Evolutionary conservation across 495 filamentous ascomycete genomes (phyloP), one percentile per base, ranked within the genome.

Genomic region (Cenococcum geophilum): DNA sequence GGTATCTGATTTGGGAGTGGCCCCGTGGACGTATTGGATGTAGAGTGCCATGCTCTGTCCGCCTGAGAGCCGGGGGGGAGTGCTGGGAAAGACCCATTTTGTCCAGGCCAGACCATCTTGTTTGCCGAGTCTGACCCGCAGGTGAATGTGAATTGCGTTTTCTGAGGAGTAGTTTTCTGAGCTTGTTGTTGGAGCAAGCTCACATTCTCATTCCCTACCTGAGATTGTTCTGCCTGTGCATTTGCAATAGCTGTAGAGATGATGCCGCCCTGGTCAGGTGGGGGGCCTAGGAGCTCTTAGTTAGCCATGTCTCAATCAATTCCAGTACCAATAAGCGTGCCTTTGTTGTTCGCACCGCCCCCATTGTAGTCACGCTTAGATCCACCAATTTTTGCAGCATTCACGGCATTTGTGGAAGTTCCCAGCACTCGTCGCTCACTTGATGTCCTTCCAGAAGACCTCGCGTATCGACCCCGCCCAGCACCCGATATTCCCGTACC

Each of bases 171-270:
- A 1, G 76, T 71, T 67, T 82, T 83, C 1, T 81, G 79, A 18
- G 80, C 73, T 72, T 86, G 82, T 68, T 89, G 87, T 47, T 89
- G 84, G 43, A 93, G 70, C 62, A 92, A 78, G 70, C 89, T 93
- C 42, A 83, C 79, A 67, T 91, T 91, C 66, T 87, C 86, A 60
- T 86, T 80, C 4, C 84, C 86, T 64, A 75, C 77, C 1, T 75
- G 75, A 4, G 83, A 77, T 11, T 79, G 79, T 18, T 79, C 76
- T 1, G 86, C 57, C 59, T 75, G 87, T 23, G 91, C 89, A 69
- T 88, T 92, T 10, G 91, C 90, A 68, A 95, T 95, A n/a, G 91
- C 92, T 50, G 83, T 80, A 18, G 84, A 91, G 58, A 97, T 96
- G 62, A 96, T 95, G 53, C 90, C 91, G 54, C 89, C 60, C 25